A percentile compares a stretch with the other conserved stretches of the same genome.
phyloP scores from a whole-genome alignment of 2,329 filamentous ascomycete species.

The Ceratocystis variospora region DNA sequence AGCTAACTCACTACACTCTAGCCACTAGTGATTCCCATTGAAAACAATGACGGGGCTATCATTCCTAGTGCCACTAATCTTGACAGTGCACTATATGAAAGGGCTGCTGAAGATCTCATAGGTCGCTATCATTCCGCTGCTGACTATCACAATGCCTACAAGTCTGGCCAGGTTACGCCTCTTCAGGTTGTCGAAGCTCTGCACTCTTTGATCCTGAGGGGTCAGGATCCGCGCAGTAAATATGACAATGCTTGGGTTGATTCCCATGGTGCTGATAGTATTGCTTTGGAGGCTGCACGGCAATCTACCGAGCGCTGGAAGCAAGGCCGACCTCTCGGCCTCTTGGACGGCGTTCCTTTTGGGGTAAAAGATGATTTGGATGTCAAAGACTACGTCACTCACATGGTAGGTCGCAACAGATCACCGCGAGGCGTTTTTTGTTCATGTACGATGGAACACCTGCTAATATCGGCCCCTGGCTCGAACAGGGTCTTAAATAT shows the following conservation, averaged over 20 bases:
- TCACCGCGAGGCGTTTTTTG: neutral
- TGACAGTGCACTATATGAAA: constrained; percentile 30
- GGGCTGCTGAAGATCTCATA: constrained; percentile 29
- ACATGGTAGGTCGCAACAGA: constrained; percentile 42
- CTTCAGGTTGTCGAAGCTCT: constrained; percentile 56
- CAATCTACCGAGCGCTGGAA: constrained; percentile 62
- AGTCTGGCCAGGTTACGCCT: constrained; percentile 55
- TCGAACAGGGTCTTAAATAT: constrained; percentile 28
- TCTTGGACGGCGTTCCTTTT: constrained; percentile 71
- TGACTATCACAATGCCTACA: constrained; percentile 68
- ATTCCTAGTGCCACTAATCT: constrained; percentile 28
- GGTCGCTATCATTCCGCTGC: constrained; percentile 53
- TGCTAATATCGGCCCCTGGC: neutral
- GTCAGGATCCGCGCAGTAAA: constrained; percentile 37
- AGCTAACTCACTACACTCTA: constrained; percentile 22
- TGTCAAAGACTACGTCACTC: constrained; percentile 55
- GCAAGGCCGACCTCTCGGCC: constrained; percentile 47
- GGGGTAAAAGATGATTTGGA: constrained; percentile 72
- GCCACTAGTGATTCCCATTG: constrained; percentile 44
- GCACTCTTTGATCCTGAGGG: constrained; percentile 54
- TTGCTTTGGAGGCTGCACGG: constrained; percentile 52
- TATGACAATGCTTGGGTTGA: constrained; percentile 65
- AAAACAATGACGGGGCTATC: constrained; percentile 25
- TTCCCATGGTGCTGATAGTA: constrained; percentile 41
- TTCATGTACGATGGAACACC: neutral